Evolutionary conservation across 2,329 filamentous ascomycete genomes (phyloP).

Genomic region (Knufia fluminis): DNA sequence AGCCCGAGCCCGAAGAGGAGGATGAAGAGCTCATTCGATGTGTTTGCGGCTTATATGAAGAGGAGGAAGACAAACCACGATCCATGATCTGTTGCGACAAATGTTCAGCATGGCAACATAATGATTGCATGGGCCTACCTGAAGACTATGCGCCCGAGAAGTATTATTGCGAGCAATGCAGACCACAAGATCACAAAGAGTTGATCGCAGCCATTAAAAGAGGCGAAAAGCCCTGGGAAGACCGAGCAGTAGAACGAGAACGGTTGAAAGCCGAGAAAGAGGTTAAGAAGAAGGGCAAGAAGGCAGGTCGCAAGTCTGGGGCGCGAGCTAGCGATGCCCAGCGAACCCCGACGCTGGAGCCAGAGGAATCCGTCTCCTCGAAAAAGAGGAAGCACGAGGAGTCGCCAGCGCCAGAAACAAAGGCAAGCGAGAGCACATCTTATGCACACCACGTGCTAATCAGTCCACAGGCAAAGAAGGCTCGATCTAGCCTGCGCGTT

Average conservation of each 20-base stretch:
- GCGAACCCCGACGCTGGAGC: slow-evolving; percentile 36
- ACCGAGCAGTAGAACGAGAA: slow-evolving; percentile 53
- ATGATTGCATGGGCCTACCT: slow-evolving; percentile 83
- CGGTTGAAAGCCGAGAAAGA: slow-evolving; percentile 50
- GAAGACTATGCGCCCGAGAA: slow-evolving; percentile 66
- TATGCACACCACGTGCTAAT: slow-evolving; percentile 22
- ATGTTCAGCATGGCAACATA: slow-evolving; percentile 94
- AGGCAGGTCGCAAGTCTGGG: slow-evolving; percentile 50
- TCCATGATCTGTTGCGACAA: slow-evolving; percentile 94
- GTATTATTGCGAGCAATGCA: slow-evolving; percentile 90
- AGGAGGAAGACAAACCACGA: slow-evolving; percentile 75
- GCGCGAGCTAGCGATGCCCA: slow-evolving; percentile 58
- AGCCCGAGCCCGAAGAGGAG: slow-evolving; percentile 5
- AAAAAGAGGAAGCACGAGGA: slow-evolving; percentile 40
- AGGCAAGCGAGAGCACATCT: slow-evolving; percentile 11
- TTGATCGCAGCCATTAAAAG: slow-evolving; percentile 67
- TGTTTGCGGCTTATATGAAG: slow-evolving; percentile 56
- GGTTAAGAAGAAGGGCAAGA: slow-evolving; percentile 49
- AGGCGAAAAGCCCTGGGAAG: slow-evolving; percentile 83
- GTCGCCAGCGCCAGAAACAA: slow-evolving; percentile 23
- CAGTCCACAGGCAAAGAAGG: slow-evolving; percentile 22
- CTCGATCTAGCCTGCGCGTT: slow-evolving; percentile 12
- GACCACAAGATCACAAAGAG: slow-evolving; percentile 71
- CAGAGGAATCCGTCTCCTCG: slow-evolving; percentile 22
- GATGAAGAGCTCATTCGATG: slow-evolving; percentile 7